Evolutionary conservation across 2,329 filamentous ascomycete genomes (phyloP).

Genomic region (Coniella lustricola): DNA sequence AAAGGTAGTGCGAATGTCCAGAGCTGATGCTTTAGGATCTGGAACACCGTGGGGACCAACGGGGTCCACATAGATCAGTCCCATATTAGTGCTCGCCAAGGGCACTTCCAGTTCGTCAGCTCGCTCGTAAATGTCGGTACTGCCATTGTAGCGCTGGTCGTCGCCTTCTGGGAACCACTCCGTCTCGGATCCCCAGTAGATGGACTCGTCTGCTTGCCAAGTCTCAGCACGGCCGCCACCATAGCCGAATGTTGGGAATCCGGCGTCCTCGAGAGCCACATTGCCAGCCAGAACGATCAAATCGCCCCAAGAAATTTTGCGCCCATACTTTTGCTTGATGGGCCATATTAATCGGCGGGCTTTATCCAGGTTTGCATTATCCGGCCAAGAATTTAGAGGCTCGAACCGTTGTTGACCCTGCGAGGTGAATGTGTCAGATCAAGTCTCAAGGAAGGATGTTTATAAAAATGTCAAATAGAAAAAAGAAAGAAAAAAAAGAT

Average conservation of each 20-base stretch:
- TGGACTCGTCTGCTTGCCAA: constrained; percentile 65
- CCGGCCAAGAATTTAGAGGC: constrained; percentile 70
- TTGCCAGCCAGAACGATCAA: constrained; percentile 63
- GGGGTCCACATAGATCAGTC: constrained; percentile 77
- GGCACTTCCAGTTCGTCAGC: constrained; percentile 54
- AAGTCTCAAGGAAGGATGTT: background rate
- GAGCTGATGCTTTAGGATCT: constrained; percentile 60
- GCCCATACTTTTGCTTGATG: constrained; percentile 74
- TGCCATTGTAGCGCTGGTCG: constrained; percentile 54
- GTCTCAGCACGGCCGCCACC: constrained; percentile 62
- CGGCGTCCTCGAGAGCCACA: constrained; percentile 68
- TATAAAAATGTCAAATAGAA: too few relatives aligned
- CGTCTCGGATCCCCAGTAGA: constrained; percentile 67
- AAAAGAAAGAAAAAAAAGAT: background rate
- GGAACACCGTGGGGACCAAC: constrained; percentile 68
- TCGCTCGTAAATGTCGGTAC: constrained; percentile 46
- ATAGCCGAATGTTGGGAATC: constrained; percentile 62
- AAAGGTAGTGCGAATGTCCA: constrained; percentile 69
- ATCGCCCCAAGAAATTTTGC: constrained; percentile 72
- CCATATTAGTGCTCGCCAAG: constrained; percentile 63
- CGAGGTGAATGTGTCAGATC: background rate
- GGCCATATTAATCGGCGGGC: constrained; percentile 69
- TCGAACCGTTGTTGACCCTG: constrained; percentile 68
- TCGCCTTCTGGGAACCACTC: constrained; percentile 62
- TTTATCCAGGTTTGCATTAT: constrained; percentile 70